phyloP scores from a whole-genome alignment of 768 basidiomycete species.

The Chalciporus pseudorubinellus region DNA sequence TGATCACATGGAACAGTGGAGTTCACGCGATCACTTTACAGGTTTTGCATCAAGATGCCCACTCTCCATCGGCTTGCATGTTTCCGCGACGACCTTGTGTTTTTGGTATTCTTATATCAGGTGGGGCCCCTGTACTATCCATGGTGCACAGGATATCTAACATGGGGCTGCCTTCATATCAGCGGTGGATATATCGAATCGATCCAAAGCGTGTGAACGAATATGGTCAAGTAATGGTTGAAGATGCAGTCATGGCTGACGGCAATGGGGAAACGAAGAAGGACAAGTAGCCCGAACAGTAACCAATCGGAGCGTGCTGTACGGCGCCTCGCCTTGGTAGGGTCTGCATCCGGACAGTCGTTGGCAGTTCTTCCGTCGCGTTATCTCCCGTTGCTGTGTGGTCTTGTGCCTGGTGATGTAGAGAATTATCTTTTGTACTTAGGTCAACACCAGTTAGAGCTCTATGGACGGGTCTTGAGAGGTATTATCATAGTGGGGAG shows the following conservation, averaged over 20 bases:
- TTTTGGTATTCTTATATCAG: constrained; percentile 91
- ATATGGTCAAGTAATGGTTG: constrained; percentile 80
- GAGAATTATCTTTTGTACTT: background rate
- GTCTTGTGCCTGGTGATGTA: background rate
- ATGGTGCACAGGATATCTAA: constrained; percentile 10
- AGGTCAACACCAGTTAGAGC: too few relatives aligned
- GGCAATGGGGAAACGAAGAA: constrained; percentile 53
- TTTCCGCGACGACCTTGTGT: constrained; percentile 89
- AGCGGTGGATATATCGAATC: constrained; percentile 97
- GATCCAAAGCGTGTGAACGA: constrained; percentile 96
- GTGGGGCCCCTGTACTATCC: constrained; percentile 39
- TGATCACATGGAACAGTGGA: constrained; percentile 9
- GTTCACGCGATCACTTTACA: constrained; percentile 31
- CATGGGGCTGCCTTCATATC: constrained; percentile 14
- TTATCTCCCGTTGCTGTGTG: constrained; percentile 11
- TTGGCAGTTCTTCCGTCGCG: constrained; percentile 4
- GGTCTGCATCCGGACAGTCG: background rate
- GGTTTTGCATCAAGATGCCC: constrained; percentile 97
- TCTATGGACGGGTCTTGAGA: too few relatives aligned
- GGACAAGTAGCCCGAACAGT: constrained; percentile 37
- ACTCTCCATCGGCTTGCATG: constrained; percentile 87
- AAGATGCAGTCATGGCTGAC: constrained; percentile 43
- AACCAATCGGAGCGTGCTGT: constrained; percentile 10
- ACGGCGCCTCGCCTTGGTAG: constrained; percentile 2
- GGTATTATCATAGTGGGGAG: too few relatives aligned